phyloP scores from a whole-genome alignment of 2,329 filamentous ascomycete genomes.

The Talaromyces islandicus region DNA sequence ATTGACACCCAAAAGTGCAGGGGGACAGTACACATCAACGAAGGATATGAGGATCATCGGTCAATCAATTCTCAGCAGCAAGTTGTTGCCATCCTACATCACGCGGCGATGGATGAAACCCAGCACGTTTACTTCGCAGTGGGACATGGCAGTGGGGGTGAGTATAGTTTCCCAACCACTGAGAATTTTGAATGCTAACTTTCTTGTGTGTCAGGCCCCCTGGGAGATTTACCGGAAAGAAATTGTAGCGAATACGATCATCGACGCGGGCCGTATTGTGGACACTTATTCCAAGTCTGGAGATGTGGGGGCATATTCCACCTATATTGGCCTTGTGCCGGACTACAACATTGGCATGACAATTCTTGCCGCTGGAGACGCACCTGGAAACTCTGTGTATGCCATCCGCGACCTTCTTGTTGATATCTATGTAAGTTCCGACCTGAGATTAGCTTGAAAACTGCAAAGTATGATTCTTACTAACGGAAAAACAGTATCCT shows the following conservation, averaged over 20 bases:
- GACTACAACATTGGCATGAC: neutral
- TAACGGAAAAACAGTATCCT: neutral
- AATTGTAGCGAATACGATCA: neutral
- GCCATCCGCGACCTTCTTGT: neutral
- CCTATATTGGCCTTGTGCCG: neutral
- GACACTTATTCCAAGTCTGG: constrained; percentile 1
- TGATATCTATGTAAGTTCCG: neutral
- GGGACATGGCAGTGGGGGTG: neutral
- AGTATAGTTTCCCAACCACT: neutral
- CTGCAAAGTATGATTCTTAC: neutral
- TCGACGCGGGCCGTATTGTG: neutral
- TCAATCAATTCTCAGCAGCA: neutral
- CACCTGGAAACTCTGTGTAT: neutral
- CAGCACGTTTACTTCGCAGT: neutral
- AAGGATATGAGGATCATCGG: neutral
- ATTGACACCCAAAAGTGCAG: neutral
- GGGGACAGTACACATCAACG: constrained; percentile 1
- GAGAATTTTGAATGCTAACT: neutral
- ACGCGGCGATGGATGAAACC: constrained; percentile 2
- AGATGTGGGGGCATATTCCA: neutral
- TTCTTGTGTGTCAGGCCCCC: neutral
- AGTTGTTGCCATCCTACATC: neutral
- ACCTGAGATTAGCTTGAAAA: neutral
- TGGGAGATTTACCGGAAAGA: neutral
- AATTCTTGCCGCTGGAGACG: neutral